Conservation (phyloP, 176 grass and related monocot genomes). For the Rhipidocladum racemiflorum region DNA sequence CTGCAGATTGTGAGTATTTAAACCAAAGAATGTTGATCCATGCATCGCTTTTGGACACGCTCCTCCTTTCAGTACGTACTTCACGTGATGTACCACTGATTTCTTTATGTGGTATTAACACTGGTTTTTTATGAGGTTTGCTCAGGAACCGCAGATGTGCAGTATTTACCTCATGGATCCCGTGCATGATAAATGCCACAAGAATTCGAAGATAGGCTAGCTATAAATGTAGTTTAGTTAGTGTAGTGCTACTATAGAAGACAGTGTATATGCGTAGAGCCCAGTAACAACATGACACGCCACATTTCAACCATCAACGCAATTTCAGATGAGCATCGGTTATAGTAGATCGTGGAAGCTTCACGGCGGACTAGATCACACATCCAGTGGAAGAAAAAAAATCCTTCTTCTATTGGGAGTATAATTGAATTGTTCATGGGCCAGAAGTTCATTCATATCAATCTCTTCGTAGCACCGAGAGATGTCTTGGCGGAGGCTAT, state of each 20-base stretch:
- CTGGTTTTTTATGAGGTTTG: neutral
- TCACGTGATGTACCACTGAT: conserved; percentile 33
- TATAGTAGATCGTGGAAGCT: neutral
- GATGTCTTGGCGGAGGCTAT: conserved; percentile 22
- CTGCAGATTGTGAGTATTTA: conserved; percentile 2
- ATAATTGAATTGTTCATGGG: neutral
- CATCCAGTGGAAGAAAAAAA: neutral
- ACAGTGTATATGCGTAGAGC: neutral
- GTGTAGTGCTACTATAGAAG: neutral
- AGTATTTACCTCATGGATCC: neutral
- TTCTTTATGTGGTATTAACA: neutral
- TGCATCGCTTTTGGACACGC: neutral
- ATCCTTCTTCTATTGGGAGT: neutral
- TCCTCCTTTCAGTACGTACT: conserved; percentile 5
- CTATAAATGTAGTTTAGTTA: neutral
- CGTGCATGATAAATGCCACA: neutral
- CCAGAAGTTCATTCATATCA: neutral
- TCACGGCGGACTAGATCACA: no score
- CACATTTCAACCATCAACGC: neutral
- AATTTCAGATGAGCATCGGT: neutral
- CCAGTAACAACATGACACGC: neutral
- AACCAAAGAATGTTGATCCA: conserved; percentile 6
- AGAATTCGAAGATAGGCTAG: neutral
- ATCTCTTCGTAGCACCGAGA: neutral
- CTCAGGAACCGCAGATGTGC: neutral